A percentile compares a stretch with the other conserved stretches of the same genome.
Evolutionary conservation across 352 stramenopile species (phyloP).

Genomic region (Pythium scleroteichum): DNA sequence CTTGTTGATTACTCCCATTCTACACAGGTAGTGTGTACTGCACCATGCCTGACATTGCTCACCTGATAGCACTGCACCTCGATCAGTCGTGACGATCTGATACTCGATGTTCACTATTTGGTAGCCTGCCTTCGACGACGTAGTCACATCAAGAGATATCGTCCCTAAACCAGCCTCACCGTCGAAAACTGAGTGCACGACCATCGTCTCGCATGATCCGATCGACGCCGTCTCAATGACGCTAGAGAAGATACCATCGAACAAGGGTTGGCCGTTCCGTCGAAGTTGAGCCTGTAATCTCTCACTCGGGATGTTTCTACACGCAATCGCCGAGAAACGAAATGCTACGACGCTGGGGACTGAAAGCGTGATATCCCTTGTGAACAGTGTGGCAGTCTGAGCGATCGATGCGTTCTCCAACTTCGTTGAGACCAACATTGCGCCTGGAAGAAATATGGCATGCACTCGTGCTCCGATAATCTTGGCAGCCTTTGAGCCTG

Average conservation of each 20-base stretch:
- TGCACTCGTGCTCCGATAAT: conserved; percentile 44
- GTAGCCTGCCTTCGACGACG: conserved; percentile 37
- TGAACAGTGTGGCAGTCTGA: conserved; percentile 29
- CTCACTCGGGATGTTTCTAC: conserved; percentile 47
- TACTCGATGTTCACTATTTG: conserved; percentile 38
- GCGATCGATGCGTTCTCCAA: conserved; percentile 17
- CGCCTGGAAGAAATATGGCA: conserved; percentile 38
- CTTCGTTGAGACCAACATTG: conserved; percentile 20
- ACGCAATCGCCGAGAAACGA: conserved; percentile 39
- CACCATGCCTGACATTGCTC: conserved; percentile 44
- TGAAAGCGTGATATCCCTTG: conserved; percentile 29
- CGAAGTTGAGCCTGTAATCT: conserved; percentile 36
- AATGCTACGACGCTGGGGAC: conserved; percentile 47
- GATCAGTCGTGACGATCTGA: conserved; percentile 39
- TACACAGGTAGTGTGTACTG: conserved; percentile 44
- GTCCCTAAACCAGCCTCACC: conserved; percentile 25
- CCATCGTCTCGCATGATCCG: conserved; percentile 42
- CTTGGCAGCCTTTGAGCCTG: conserved; percentile 42
- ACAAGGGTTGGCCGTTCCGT: conserved; percentile 31
- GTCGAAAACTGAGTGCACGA: conserved; percentile 50
- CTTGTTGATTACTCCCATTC: conserved; percentile 39
- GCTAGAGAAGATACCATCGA: conserved; percentile 45
- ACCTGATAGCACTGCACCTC: conserved; percentile 39
- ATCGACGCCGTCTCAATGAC: conserved; percentile 24
- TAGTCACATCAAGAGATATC: conserved; percentile 43